Evolutionary conservation across 176 grass and related monocot genomes (phyloP), one percentile per base, ranked within the genome.

Genomic region (Carex cristatella): DNA sequence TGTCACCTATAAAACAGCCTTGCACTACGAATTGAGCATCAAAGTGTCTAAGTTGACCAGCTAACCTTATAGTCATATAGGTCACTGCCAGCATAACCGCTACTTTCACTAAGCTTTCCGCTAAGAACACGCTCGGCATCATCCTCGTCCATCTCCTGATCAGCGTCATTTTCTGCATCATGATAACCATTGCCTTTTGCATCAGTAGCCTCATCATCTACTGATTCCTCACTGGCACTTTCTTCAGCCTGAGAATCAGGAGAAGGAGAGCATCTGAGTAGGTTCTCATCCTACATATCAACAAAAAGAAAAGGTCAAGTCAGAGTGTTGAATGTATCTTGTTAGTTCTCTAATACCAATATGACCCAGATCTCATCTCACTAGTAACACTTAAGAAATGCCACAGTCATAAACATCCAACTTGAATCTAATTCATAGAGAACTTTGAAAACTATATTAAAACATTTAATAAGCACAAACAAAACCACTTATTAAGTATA

Each of bases 101-200:
- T 99, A 69, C 84, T 99, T 89, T 96, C 97, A 87, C 91, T 99
- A 75, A 99, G 82, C 86, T 96, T 96, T 88, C 97, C 97, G 32
- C 93, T 96, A 78, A 89, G 70, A 81, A 94, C 84, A 65, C 84
- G 81, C 15, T 94, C 91, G 27, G 86, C 80, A 80, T 87, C 90
- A 27, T 88, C 91, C 93, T 90, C 88, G 54, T 90, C 86, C 87
- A 94, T 65, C 84, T 96, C 97, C 65, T 89, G 93, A 89, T 99
- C 93, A 46, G 76, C 90, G 90, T 94, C 92, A 90, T 92, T 92
- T 88, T 96, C 97, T 82, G 88, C 93, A 87, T 95, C 91, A 57
- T 99, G 97, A 88, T 94, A 96, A 8, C 97, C 97, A 90, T 92
- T 99, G 58, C 85, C 93, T 86, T 94, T 94, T 48, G 85, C 85